These are phyloP conservation scores for Ploettnerulaceae sp. DNA, from an alignment of 2,329 filamentous ascomycete species.

Conservation along the genomic window DNA sequence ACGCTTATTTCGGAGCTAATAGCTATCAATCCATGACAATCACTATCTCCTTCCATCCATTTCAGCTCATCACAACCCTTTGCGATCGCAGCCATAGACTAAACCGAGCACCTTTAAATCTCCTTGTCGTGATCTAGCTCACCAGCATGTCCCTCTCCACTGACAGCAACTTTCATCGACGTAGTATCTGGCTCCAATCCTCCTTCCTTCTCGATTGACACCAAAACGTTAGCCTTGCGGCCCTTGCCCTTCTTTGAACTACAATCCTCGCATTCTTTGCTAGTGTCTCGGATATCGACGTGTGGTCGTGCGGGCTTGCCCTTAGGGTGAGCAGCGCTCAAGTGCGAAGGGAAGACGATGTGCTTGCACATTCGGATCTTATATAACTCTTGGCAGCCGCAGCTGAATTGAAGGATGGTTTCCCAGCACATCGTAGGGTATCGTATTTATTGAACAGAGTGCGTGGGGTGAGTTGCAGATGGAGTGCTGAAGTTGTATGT, in stretches of 20 bases:
- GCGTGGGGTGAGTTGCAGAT: neutral
- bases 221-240: neutral
- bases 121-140: no score
- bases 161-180: no score
- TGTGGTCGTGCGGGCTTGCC: neutral
- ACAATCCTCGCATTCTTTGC: neutral
- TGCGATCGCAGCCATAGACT: no score
- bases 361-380: neutral
- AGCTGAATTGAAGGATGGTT: neutral
- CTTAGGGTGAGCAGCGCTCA: neutral
- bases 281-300: neutral
- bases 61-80: no score
- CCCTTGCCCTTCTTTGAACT: neutral
- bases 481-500: no score
- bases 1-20: no score
- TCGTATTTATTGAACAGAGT: no score
- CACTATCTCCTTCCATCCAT: no score
- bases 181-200: neutral
- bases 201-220: neutral
- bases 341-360: neutral
- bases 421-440: slow-evolving; percentile 3
- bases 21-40: no score
- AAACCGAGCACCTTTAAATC: no score
- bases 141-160: no score
- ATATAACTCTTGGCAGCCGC: neutral